Conservation (phyloP, 495 filamentous ascomycete genomes). For the Penicillium diatomitis region DNA sequence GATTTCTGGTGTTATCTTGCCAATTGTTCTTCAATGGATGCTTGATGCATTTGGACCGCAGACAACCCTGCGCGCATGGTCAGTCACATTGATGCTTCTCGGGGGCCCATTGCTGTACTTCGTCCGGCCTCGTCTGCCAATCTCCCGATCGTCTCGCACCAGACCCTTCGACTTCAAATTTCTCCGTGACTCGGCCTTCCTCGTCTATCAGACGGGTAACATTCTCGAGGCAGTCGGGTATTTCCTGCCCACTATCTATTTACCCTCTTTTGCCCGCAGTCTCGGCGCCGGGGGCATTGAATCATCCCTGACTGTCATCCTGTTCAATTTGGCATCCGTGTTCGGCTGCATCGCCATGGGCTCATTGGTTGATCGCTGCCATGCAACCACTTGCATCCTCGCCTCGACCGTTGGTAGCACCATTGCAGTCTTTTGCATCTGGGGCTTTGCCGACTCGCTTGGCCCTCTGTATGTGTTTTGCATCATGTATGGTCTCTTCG, state of each 20-base stretch:
- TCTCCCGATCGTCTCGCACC: conserved; percentile 14
- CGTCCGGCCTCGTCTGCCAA: conserved; percentile 40
- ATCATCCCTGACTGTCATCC: conserved; percentile 35
- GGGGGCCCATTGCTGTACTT: conserved; percentile 46
- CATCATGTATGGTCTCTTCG: conserved; percentile 55
- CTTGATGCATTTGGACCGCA: conserved; percentile 43
- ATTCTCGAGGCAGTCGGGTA: conserved; percentile 49
- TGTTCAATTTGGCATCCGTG: conserved; percentile 45
- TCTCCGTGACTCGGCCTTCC: conserved; percentile 35
- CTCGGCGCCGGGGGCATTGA: conserved; percentile 28
- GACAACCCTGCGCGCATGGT: conserved; percentile 43
- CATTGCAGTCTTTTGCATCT: conserved; percentile 52
- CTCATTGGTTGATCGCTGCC: conserved; percentile 42
- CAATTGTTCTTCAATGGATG: conserved; percentile 39
- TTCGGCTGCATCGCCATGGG: conserved; percentile 51
- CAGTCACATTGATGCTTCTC: conserved; percentile 32
- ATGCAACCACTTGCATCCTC: conserved; percentile 48
- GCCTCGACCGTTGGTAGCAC: conserved; percentile 45
- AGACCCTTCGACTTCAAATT: conserved; percentile 33
- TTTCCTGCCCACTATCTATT: conserved; percentile 52
- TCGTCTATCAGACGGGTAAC: conserved; percentile 44
- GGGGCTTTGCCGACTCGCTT: conserved; percentile 48
- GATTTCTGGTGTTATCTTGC: conserved; percentile 35
- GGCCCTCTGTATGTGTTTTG: conserved; percentile 49
- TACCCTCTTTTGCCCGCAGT: conserved; percentile 45